phyloP scores from a whole-genome alignment of 1,284 basidiomycete genomes.

The Apiotrichum porosum region DNA sequence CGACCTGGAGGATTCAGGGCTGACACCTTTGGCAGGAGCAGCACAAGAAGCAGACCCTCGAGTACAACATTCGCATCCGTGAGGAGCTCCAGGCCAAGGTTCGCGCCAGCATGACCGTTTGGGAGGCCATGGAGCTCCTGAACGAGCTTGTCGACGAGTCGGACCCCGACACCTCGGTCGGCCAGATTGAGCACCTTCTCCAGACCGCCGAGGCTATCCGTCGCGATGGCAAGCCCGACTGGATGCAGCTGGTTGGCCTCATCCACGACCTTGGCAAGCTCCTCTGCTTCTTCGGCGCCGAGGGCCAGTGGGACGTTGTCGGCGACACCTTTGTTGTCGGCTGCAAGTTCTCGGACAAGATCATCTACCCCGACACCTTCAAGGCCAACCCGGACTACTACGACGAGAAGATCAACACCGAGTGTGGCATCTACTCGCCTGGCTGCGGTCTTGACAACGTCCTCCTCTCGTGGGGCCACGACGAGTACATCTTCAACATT shows the following conservation, averaged over 20 bases:
- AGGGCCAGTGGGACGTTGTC: slow-evolving; percentile 84
- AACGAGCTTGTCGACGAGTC: slow-evolving; percentile 84
- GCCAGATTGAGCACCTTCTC: slow-evolving; percentile 84
- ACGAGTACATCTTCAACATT: slow-evolving; percentile 53
- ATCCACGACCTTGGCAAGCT: slow-evolving; percentile 78
- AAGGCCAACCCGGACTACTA: slow-evolving; percentile 64
- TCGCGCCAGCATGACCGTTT: slow-evolving; percentile 54
- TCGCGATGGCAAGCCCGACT: slow-evolving; percentile 71
- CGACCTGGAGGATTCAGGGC: no score
- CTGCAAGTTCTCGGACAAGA: slow-evolving; percentile 67
- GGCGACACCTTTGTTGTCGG: slow-evolving; percentile 81
- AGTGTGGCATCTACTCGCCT: slow-evolving; percentile 72
- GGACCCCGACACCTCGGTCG: slow-evolving; percentile 54
- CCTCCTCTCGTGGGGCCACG: slow-evolving; percentile 84
- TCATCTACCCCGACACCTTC: slow-evolving; percentile 75
- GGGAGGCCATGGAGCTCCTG: slow-evolving; percentile 87
- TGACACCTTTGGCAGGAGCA: slow-evolving; percentile 58
- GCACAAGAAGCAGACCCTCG: slow-evolving; percentile 83
- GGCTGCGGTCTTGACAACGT: slow-evolving; percentile 82
- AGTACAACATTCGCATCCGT: slow-evolving; percentile 70
- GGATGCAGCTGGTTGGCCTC: slow-evolving; percentile 74
- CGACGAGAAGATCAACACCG: slow-evolving; percentile 66
- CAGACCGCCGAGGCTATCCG: slow-evolving; percentile 90
- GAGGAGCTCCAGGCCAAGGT: slow-evolving; percentile 28
- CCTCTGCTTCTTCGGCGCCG: slow-evolving; percentile 65